These are phyloP conservation scores for Cocos nucifera DNA, from an alignment of 176 grass and related monocot genomes.

Conservation along the genomic window DNA sequence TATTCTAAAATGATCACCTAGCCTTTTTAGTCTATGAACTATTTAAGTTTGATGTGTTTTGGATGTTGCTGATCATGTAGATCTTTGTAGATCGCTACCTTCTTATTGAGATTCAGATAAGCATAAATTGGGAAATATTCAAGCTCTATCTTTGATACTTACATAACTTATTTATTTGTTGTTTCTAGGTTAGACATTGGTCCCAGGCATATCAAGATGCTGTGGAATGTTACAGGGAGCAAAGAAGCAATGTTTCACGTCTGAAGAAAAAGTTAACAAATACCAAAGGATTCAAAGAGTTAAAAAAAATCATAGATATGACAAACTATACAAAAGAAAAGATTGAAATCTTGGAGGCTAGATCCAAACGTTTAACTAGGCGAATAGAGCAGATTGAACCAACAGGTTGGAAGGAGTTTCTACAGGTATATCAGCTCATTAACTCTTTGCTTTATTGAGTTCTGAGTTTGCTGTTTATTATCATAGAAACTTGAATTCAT, in stretches of 20 bases:
- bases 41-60: no score
- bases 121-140: no score
- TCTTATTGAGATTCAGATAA: no score
- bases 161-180: conserved; percentile 18
- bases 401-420: conserved; percentile 97
- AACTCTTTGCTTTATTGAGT: no score
- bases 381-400: conserved; percentile 94
- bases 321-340: conserved; percentile 87
- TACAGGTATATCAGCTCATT: conserved; percentile 42
- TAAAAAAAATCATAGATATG: conserved; percentile 72
- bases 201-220: conserved; percentile 64
- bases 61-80: no score
- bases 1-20: no score
- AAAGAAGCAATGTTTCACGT: conserved; percentile 73
- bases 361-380: conserved; percentile 49
- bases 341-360: conserved; percentile 71
- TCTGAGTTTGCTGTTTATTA: no score
- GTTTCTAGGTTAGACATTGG: conserved; percentile 54
- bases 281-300: conserved; percentile 82
- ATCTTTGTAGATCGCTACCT: no score
- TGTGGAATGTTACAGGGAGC: conserved; percentile 64
- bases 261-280: conserved; percentile 84
- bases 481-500: no score
- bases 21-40: no score
- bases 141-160: no score